Evolutionary conservation across 305 asterid species (phyloP).

Genomic region (Fraxinus baroniana): DNA sequence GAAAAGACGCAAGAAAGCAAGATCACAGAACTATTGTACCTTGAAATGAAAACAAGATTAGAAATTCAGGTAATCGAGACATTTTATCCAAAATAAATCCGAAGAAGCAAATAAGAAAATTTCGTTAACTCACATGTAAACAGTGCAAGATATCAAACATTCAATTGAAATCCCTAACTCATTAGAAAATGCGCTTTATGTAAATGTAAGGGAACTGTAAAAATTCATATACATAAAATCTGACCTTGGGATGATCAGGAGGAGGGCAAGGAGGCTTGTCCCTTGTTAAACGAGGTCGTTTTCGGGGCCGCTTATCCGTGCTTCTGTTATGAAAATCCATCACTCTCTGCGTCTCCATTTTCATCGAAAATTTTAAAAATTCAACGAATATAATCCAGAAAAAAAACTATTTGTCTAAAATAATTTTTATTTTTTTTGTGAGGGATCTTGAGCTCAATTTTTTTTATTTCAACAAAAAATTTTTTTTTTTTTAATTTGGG

Average conservation of each 20-base stretch:
- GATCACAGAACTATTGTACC: conserved; percentile 11
- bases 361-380: background rate
- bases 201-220: background rate
- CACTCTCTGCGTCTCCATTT: conserved; percentile 69
- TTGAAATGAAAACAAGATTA: conserved; percentile 2
- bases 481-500: background rate
- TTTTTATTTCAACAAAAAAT: background rate
- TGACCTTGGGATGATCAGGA: conserved; percentile 59
- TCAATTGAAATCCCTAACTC: background rate
- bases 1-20: conserved; percentile 2
- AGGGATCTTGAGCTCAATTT: background rate
- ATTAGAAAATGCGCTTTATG: background rate
- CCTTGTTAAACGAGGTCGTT: conserved; percentile 81
- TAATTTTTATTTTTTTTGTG: background rate
- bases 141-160: background rate
- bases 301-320: conserved; percentile 69
- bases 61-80: background rate
- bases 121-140: background rate
- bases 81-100: background rate
- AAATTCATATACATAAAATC: conserved; percentile 12
- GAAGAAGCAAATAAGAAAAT: background rate
- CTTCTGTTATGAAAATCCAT: conserved; percentile 55
- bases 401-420: background rate
- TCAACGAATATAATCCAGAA: background rate
- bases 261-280: conserved; percentile 51